Percentiles rank a stretch among this genome's conserved stretches.
These are phyloP conservation scores for Nemania sp. DNA, from an alignment of 2,329 filamentous ascomycete genomes.

Conservation along the genomic window DNA sequence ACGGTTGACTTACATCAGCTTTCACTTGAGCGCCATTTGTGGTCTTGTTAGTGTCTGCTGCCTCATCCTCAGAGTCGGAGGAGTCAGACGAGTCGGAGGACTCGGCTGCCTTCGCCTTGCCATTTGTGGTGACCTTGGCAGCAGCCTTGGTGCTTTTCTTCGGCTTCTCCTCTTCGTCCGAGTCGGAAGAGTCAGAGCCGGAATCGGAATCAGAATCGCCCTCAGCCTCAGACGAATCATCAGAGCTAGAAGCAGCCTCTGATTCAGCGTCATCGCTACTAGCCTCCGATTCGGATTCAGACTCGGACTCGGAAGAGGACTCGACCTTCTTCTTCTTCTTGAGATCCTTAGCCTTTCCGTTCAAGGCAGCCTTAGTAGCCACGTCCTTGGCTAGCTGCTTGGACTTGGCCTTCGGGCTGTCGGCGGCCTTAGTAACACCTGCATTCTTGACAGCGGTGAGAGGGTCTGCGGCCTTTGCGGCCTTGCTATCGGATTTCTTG, in stretches of 20 bases:
- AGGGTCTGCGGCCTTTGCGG: constrained; percentile 54
- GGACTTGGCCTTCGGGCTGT: constrained; percentile 67
- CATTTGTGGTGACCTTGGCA: constrained; percentile 35
- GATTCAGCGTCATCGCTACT: constrained; percentile 37
- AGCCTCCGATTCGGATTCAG: constrained; percentile 33
- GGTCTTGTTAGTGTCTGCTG: constrained; percentile 29
- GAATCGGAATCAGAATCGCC: constrained; percentile 33
- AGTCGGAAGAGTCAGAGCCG: constrained; percentile 34
- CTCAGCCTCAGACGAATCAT: constrained; percentile 31
- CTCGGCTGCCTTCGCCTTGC: constrained; percentile 41
- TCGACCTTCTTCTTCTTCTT: constrained; percentile 46
- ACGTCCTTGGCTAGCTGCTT: constrained; percentile 67
- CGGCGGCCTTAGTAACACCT: constrained; percentile 67
- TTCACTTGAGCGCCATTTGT: constrained; percentile 35
- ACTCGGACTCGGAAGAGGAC: constrained; percentile 43
- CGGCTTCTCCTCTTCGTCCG: constrained; percentile 32
- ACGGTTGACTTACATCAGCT: constrained; percentile 36
- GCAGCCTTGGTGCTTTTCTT: constrained; percentile 36
- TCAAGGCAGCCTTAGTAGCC: constrained; percentile 50
- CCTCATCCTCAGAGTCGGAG: constrained; percentile 42
- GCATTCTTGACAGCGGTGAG: constrained; percentile 64
- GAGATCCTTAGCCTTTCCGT: constrained; percentile 43
- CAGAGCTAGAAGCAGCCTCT: constrained; percentile 29
- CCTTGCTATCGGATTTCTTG: constrained; percentile 62
- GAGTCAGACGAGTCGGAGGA: constrained; percentile 36